A percentile compares a stretch with the other conserved stretches of the same genome.
Conservation (phyloP, 2,329 filamentous ascomycete species). For the Nothophaeocryptopus gaeumannii region DNA sequence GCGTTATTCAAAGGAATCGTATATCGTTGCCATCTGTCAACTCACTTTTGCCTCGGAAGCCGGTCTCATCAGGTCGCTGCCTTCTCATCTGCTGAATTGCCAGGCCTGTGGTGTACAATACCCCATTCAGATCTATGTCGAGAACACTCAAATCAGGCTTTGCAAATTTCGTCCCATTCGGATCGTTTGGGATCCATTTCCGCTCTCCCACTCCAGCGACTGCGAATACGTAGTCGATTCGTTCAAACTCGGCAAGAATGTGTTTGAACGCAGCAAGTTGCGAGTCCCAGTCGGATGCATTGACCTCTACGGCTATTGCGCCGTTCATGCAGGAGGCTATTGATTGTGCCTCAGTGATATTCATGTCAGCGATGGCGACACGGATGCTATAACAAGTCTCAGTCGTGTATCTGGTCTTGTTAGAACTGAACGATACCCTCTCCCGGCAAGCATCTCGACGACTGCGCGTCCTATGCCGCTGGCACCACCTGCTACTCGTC, state of each 20-base stretch:
- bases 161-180: slow-evolving; percentile 29
- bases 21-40: neutral
- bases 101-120: slow-evolving; percentile 43
- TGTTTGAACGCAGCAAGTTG: slow-evolving; percentile 39
- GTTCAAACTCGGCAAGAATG: slow-evolving; percentile 34
- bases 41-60: slow-evolving; percentile 41
- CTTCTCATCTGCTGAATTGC: slow-evolving; percentile 46
- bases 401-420: neutral
- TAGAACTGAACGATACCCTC: slow-evolving; percentile 18
- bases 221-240: slow-evolving; percentile 43
- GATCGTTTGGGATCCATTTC: slow-evolving; percentile 35
- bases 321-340: slow-evolving; percentile 26
- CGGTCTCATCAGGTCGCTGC: slow-evolving; percentile 35
- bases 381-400: slow-evolving; percentile 39
- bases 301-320: slow-evolving; percentile 28
- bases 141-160: slow-evolving; percentile 41
- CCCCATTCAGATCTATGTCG: slow-evolving; percentile 43
- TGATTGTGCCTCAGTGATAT: slow-evolving; percentile 29
- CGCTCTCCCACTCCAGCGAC: slow-evolving; percentile 39
- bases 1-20: neutral
- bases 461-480: slow-evolving; percentile 39
- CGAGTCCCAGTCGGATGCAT: slow-evolving; percentile 39
- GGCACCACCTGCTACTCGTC: slow-evolving; percentile 10
- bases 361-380: slow-evolving; percentile 48
- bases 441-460: slow-evolving; percentile 29